Evolutionary conservation across 2,329 filamentous ascomycete species (phyloP), one percentile per base, ranked within the genome.

Genomic region (Arthrobotrys entomopaga): DNA sequence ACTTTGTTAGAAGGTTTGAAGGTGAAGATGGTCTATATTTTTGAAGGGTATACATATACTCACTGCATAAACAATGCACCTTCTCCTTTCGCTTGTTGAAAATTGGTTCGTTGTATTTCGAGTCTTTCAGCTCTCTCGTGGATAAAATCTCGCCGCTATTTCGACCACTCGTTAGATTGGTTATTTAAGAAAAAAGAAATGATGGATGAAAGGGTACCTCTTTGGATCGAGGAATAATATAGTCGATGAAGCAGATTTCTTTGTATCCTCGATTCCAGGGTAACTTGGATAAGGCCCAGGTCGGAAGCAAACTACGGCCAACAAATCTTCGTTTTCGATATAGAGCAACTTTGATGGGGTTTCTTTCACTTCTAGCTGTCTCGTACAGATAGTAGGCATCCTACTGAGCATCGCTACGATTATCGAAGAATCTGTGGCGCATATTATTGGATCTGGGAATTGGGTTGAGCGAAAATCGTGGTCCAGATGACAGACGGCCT

Each of bases 21-120:
- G 3, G n/a, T 40, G 5, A 34, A 34, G 1, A n/a, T n/a, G 48
- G 16, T 49, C 16, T 46, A 6, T 15, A 22, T 24, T 5, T 29
- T 15, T n/a, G n/a, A n/a, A 20, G 26, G 16, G n/a, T 13, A 26
- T 16, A n/a, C n/a, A n/a, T 20, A 2, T 52, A 42, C 70, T 43
- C 76, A 79, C 78, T 77, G 70, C 71, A 67, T 48, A 78, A 50
- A 40, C 77, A 77, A 59, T 78, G 77, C 13, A 79, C 78, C 50
- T 76, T 78, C 34, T 79, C 78, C 34, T 78, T 75, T 26, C 69
- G 74, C 43, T 77, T 78, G 40, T 69, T 76, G 57, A 79, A 79
- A 8, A 79, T 77, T n/a, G 72, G 38, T 16, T 78, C 76, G 26
- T 72, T 70, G 42, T 76, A 77, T 52, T 75, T 74, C 20, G 60